These are phyloP conservation scores for Hirsutella thompsonii DNA, from an alignment of 2,329 filamentous ascomycete species.

Conservation along the genomic window DNA sequence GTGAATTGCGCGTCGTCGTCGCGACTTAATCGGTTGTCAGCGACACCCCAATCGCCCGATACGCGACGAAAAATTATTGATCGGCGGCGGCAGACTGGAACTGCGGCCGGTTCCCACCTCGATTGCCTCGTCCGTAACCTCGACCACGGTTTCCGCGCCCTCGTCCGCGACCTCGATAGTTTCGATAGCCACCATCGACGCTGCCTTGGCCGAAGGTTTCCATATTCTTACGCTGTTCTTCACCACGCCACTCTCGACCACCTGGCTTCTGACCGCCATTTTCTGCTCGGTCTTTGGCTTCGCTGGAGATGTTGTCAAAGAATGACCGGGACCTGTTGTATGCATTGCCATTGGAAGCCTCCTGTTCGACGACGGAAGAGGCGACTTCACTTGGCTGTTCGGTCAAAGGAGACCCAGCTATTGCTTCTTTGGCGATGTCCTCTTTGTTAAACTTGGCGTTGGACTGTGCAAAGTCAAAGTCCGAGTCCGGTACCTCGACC, in stretches of 20 bases:
- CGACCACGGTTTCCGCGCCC: slow-evolving; percentile 47
- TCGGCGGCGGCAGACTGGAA: slow-evolving; percentile 15
- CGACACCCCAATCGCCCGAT: no score
- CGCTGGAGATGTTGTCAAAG: slow-evolving; percentile 97
- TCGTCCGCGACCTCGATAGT: slow-evolving; percentile 68
- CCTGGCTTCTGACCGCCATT: slow-evolving; percentile 54
- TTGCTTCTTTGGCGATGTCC: slow-evolving; percentile 70
- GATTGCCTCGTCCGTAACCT: slow-evolving; percentile 25
- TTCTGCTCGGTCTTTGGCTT: slow-evolving; percentile 78
- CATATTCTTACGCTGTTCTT: slow-evolving; percentile 91
- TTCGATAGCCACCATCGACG: slow-evolving; percentile 68
- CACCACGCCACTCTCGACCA: slow-evolving; percentile 77
- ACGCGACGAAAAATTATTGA: slow-evolving; percentile 10
- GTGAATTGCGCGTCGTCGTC: no score
- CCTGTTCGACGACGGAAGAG: slow-evolving; percentile 24
- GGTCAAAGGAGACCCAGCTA: slow-evolving; percentile 57
- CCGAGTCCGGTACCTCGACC: slow-evolving; percentile 78
- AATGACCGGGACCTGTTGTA: slow-evolving; percentile 90
- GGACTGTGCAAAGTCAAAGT: slow-evolving; percentile 73
- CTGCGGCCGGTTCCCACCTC: slow-evolving; percentile 21
- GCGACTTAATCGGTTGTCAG: no score
- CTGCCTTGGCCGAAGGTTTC: slow-evolving; percentile 97
- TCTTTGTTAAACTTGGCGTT: slow-evolving; percentile 36
- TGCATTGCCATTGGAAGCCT: slow-evolving; percentile 27
- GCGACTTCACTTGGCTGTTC: slow-evolving; percentile 32